phyloP scores from a whole-genome alignment of 257 asterid genomes.

The Coffea canephora region DNA sequence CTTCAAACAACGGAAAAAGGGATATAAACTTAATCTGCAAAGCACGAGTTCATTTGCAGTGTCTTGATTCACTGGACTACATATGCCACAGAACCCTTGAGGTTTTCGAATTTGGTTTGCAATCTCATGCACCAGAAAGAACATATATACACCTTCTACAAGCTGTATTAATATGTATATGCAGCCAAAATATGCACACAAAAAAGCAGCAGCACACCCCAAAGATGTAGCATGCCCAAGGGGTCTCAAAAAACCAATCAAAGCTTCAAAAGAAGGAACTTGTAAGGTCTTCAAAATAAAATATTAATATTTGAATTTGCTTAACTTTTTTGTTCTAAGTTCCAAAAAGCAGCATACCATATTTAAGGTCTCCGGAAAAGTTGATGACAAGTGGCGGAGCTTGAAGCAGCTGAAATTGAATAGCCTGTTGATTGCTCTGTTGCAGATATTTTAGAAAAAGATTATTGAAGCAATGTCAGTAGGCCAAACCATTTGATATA shows the following conservation, averaged over 20 bases:
- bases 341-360: slow-evolving; percentile 39
- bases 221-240: background rate
- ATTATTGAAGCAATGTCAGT: slow-evolving; percentile 9
- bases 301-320: background rate
- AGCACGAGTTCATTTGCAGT: background rate
- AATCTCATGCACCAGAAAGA: background rate
- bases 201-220: background rate
- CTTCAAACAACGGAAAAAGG: background rate
- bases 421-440: slow-evolving; percentile 82
- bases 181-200: background rate
- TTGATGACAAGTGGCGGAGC: slow-evolving; percentile 66
- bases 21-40: background rate
- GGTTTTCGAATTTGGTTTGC: background rate
- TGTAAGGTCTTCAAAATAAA: background rate
- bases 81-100: background rate
- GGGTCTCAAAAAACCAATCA: background rate
- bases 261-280: background rate
- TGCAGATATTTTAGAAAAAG: slow-evolving; percentile 12
- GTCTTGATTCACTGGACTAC: background rate
- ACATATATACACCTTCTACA: background rate
- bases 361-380: slow-evolving; percentile 90
- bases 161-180: background rate
- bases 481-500: slow-evolving; percentile 15
- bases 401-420: slow-evolving; percentile 77
- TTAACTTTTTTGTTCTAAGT: background rate